Evolutionary conservation across 331 rosid genomes (phyloP).

Genomic region (Stylosanthes scabra): DNA sequence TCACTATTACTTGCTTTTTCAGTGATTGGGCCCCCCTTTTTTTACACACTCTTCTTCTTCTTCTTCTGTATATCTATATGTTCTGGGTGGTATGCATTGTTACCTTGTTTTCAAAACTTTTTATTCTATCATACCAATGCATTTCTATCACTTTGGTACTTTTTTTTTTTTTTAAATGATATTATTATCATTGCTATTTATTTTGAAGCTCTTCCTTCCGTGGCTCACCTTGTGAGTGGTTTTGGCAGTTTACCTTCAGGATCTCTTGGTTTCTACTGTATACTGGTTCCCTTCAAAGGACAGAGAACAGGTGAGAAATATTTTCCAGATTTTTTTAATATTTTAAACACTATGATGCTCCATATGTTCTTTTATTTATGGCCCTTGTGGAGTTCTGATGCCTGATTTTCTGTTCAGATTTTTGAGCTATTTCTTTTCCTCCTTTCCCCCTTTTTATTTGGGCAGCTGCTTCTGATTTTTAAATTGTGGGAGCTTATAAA

Average conservation of each 20-base stretch:
- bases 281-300: neutral
- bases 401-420: conserved; percentile 1
- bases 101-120: neutral
- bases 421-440: conserved; percentile 21
- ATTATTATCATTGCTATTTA: too few relatives aligned
- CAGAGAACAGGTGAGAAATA: neutral
- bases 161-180: neutral
- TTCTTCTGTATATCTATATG: conserved; percentile 10
- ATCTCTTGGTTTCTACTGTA: conserved; percentile 35
- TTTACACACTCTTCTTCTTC: neutral
- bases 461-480: conserved; percentile 38
- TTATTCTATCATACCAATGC: conserved; percentile 15
- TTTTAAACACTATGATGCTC: too few relatives aligned
- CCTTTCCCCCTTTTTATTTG: conserved; percentile 10
- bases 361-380: neutral
- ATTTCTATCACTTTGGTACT: conserved; percentile 1
- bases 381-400: neutral
- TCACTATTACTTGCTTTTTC: conserved; percentile 40
- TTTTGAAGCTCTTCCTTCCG: too few relatives aligned
- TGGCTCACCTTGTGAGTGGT: conserved; percentile 19
- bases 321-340: conserved; percentile 16
- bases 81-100: conserved; percentile 38
- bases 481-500: conserved; percentile 35
- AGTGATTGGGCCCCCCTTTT: neutral
- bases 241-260: conserved; percentile 35